phyloP scores from a whole-genome alignment of 305 asterid genomes.

The Galium porrigens region DNA sequence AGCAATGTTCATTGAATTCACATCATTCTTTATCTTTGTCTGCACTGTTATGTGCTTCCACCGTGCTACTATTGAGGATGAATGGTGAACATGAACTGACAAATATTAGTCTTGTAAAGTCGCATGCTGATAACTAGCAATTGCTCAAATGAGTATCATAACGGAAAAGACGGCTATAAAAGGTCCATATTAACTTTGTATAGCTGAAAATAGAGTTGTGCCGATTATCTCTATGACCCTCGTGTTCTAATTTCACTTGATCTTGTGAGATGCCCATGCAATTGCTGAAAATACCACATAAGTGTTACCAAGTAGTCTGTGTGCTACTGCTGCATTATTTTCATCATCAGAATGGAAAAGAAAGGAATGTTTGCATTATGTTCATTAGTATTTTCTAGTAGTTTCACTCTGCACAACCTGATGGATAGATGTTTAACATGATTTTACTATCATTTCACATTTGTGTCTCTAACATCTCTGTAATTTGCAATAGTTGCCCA shows the following conservation, averaged over 20 bases:
- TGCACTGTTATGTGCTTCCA: slow-evolving; percentile 89
- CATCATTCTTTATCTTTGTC: slow-evolving; percentile 72
- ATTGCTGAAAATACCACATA: not conserved
- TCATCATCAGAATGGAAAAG: not conserved
- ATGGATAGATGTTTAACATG: too few species aligned
- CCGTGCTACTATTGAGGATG: slow-evolving; percentile 82
- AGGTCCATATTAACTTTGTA: slow-evolving; percentile 9
- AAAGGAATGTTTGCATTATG: too few species aligned
- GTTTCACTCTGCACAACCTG: too few species aligned
- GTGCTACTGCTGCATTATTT: not conserved
- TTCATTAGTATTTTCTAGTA: too few species aligned
- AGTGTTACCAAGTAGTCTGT: too few species aligned
- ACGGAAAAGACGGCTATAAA: not conserved
- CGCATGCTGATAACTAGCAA: not conserved
- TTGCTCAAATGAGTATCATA: not conserved
- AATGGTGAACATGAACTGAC: slow-evolving; percentile 35
- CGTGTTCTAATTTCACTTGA: not conserved
- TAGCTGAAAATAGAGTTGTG: slow-evolving; percentile 7
- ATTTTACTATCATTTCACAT: too few species aligned
- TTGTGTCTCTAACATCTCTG: too few species aligned
- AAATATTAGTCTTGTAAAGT: not conserved
- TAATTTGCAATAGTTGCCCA: too few species aligned
- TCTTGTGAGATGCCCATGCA: not conserved
- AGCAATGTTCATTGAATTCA: slow-evolving; percentile 83
- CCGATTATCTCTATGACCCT: not conserved